Percentiles rank a stretch among this genome's conserved stretches.
Conservation (phyloP, 257 asterid species). For the Salvia rosmarinus region DNA sequence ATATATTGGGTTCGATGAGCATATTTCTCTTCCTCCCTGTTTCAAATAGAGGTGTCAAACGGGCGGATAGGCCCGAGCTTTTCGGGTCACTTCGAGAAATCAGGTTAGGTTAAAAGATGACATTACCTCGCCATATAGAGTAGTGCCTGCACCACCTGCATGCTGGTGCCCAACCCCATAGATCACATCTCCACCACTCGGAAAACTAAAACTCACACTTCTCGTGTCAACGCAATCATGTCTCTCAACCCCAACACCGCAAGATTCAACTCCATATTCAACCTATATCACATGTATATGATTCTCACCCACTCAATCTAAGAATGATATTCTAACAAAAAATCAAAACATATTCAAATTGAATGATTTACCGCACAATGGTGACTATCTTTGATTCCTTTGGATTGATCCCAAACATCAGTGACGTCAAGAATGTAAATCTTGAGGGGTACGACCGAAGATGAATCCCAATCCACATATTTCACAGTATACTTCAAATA, state of each 20-base stretch:
- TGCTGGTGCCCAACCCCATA: slow-evolving; percentile 84
- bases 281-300: slow-evolving; percentile 50
- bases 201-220: slow-evolving; percentile 41
- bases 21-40: slow-evolving; percentile 66
- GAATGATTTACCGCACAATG: slow-evolving; percentile 37
- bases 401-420: slow-evolving; percentile 43
- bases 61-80: no score
- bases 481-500: slow-evolving; percentile 58
- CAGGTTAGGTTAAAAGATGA: no score
- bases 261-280: slow-evolving; percentile 58
- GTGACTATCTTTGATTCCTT: slow-evolving; percentile 35
- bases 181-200: slow-evolving; percentile 63
- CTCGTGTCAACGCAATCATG: slow-evolving; percentile 46
- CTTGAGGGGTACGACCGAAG: slow-evolving; percentile 48
- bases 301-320: no score
- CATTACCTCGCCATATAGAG: slow-evolving; percentile 71
- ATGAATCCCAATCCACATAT: slow-evolving; percentile 62
- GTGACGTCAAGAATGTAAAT: slow-evolving; percentile 63
- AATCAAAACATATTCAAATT: no score
- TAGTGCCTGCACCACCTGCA: slow-evolving; percentile 56
- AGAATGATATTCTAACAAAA: no score
- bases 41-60: not conserved
- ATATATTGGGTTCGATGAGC: slow-evolving; percentile 65
- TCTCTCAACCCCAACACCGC: slow-evolving; percentile 42
- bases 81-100: no score